Percentiles rank a stretch among this genome's conserved stretches.
Conservation (phyloP, 1,284 basidiomycete species). For the Ustilago crameri region DNA sequence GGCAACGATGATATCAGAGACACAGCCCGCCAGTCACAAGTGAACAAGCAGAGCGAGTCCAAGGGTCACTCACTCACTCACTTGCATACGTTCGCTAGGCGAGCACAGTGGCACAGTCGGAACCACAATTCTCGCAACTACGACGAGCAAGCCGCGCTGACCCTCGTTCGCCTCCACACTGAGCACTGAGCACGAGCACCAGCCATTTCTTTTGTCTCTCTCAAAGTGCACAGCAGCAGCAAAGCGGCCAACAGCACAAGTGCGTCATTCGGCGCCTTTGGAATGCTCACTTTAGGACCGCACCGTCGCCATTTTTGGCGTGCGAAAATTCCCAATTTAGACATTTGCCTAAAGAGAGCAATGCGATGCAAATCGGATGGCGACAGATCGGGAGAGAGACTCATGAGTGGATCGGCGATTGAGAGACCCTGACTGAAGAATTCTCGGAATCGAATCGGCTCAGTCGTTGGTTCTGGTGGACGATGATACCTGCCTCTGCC, state of each 20-base stretch:
- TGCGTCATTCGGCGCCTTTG: slow-evolving; percentile 34
- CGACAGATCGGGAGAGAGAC: no score
- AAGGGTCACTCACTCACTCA: neutral
- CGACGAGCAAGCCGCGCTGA: no score
- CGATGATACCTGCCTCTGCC: no score
- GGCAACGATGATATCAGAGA: slow-evolving; percentile 2
- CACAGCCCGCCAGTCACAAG: neutral
- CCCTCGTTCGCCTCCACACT: no score
- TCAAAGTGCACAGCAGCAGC: slow-evolving; percentile 7
- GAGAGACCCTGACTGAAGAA: no score
- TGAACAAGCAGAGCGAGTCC: no score
- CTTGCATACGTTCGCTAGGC: neutral
- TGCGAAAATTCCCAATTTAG: slow-evolving; percentile 3
- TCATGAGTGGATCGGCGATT: neutral
- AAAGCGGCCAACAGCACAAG: slow-evolving; percentile 12
- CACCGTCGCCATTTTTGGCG: slow-evolving; percentile 9
- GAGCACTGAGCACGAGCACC: neutral
- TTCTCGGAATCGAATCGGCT: no score
- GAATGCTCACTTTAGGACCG: slow-evolving; percentile 10
- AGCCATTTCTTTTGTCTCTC: neutral
- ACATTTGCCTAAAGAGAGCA: no score
- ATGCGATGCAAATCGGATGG: no score
- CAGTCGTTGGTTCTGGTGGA: no score
- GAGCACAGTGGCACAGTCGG: neutral
- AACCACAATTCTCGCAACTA: no score